A percentile compares a stretch with the other conserved stretches of the same genome.
phyloP scores from a whole-genome alignment of 1,284 basidiomycete genomes.

The Ustilago bromivora region DNA sequence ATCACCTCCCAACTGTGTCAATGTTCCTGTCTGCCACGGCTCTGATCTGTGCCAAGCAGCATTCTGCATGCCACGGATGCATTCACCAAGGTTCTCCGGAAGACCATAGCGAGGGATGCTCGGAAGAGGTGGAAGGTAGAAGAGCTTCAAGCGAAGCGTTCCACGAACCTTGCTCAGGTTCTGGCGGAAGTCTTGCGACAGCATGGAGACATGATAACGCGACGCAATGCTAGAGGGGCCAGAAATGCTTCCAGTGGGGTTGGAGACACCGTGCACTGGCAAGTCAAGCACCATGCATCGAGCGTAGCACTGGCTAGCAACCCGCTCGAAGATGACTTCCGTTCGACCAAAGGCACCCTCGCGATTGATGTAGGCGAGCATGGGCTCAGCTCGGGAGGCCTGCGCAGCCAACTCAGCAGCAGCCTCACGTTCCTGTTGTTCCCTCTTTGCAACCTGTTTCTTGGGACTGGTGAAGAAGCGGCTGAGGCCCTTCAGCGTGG shows the following conservation, averaged over 20 bases:
- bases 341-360: conserved; percentile 65
- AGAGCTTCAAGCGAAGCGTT: conserved; percentile 71
- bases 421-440: conserved; percentile 48
- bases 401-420: conserved; percentile 42
- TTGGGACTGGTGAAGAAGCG: conserved; percentile 63
- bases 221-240: conserved; percentile 50
- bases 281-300: conserved; percentile 58
- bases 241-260: conserved; percentile 48
- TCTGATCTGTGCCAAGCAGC: conserved; percentile 91
- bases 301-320: conserved; percentile 57
- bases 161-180: conserved; percentile 60
- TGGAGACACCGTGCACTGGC: conserved; percentile 60
- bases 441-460: conserved; percentile 57
- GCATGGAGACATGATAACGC: conserved; percentile 36
- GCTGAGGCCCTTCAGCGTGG: conserved; percentile 58
- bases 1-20: conserved; percentile 96
- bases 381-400: conserved; percentile 50
- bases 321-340: conserved; percentile 58
- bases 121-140: conserved; percentile 87
- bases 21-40: conserved; percentile 80
- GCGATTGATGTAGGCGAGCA: conserved; percentile 61
- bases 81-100: conserved; percentile 92
- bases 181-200: conserved; percentile 46
- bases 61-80: conserved; percentile 85
- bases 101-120: conserved; percentile 82